Conservation (phyloP, 2,329 filamentous ascomycete species). For the Ramularia endophylla region DNA sequence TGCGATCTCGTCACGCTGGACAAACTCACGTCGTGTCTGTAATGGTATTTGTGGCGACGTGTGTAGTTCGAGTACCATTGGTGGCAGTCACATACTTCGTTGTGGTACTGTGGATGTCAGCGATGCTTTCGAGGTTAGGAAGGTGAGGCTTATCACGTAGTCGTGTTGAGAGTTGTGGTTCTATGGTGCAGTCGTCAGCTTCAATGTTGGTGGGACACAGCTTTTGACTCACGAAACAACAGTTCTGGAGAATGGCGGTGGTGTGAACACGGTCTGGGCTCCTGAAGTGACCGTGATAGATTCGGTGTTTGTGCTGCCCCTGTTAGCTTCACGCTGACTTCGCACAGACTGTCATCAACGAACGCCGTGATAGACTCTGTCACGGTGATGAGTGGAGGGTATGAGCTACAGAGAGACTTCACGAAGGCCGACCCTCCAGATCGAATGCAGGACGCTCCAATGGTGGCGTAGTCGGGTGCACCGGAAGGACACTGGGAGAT, state of each 20-base stretch:
- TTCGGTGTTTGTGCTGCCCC: not conserved
- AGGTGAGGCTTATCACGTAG: conserved; percentile 5
- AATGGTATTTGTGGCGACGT: not conserved
- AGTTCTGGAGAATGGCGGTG: not conserved
- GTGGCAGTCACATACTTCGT: conserved; percentile 5
- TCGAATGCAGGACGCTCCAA: conserved; percentile 1
- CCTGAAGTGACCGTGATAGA: conserved; percentile 1
- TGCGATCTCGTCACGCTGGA: not conserved
- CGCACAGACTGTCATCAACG: not conserved
- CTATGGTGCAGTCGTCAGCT: not conserved
- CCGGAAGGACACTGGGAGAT: not conserved
- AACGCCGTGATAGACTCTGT: not conserved
- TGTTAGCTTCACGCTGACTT: not conserved
- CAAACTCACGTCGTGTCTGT: not conserved
- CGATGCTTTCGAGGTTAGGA: not conserved
- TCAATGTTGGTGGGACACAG: not conserved
- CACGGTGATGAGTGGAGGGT: not conserved
- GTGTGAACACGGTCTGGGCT: conserved; percentile 1
- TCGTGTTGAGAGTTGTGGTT: not conserved
- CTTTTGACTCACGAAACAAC: not conserved
- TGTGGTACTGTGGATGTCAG: not conserved
- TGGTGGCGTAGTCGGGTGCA: not conserved
- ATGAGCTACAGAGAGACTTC: not conserved
- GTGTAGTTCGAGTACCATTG: not conserved
- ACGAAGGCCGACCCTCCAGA: not conserved